These are phyloP conservation scores for Capsicum rhomboideum DNA, from an alignment of 257 asterid genomes.

Conservation along the genomic window DNA sequence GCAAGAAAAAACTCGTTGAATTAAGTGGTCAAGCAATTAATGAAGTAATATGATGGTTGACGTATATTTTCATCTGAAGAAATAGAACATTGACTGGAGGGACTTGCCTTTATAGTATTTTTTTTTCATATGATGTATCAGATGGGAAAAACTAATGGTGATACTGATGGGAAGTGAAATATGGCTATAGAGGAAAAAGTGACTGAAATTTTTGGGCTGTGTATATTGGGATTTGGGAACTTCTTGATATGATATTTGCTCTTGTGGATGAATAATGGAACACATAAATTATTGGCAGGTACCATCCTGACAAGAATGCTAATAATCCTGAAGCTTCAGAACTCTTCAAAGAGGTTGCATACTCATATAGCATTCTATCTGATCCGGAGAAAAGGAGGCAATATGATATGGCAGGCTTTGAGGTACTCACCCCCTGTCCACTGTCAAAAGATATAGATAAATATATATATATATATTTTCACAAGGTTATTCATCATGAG, in stretches of 20 bases:
- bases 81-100: neutral
- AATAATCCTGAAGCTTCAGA: conserved; percentile 98
- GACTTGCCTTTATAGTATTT: neutral
- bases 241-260: neutral
- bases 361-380: conserved; percentile 89
- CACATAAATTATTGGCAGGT: conserved; percentile 39
- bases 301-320: conserved; percentile 98
- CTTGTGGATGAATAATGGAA: conserved; percentile 4
- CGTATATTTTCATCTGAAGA: neutral
- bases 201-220: neutral
- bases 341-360: conserved; percentile 97
- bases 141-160: neutral
- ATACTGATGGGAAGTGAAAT: neutral
- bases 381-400: conserved; percentile 98
- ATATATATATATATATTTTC: neutral
- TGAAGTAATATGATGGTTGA: neutral
- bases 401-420: conserved; percentile 86
- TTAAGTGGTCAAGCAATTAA: neutral
- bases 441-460: too few relatives aligned
- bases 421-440: conserved; percentile 36
- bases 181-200: neutral
- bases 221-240: neutral
- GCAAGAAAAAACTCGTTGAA: neutral
- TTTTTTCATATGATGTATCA: neutral
- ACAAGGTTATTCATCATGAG: neutral